Conservation (phyloP, 2,329 filamentous ascomycete genomes). For the Monosporascus sp. region DNA sequence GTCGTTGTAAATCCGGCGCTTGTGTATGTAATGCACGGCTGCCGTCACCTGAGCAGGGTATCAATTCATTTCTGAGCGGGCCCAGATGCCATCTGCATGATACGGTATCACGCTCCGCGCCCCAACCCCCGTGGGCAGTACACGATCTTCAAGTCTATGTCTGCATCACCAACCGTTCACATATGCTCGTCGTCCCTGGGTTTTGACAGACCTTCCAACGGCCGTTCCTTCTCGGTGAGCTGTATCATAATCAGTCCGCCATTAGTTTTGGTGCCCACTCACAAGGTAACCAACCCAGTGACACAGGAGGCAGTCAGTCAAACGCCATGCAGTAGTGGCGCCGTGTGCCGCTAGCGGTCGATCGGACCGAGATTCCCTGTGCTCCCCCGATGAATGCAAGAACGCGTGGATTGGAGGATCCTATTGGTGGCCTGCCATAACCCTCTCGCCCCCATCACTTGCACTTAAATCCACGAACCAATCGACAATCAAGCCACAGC, state of each 20-base stretch:
- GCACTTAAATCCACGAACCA: slow-evolving; percentile 20
- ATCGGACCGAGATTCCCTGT: slow-evolving; percentile 23
- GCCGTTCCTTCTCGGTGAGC: no score
- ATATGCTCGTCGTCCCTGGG: neutral
- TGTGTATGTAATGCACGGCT: no score
- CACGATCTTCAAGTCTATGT: neutral
- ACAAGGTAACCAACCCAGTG: neutral
- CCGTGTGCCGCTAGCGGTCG: slow-evolving; percentile 8
- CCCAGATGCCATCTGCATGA: neutral
- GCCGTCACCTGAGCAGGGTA: neutral
- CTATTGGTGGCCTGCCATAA: slow-evolving; percentile 16
- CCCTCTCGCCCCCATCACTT: slow-evolving; percentile 4
- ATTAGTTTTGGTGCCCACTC: no score
- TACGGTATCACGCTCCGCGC: neutral
- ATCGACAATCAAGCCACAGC: slow-evolving; percentile 7
- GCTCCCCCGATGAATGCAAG: slow-evolving; percentile 10
- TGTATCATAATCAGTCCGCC: no score
- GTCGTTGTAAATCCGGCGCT: no score
- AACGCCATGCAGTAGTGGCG: slow-evolving; percentile 2
- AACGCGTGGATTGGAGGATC: slow-evolving; percentile 9
- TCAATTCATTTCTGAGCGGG: neutral
- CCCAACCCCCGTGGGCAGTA: neutral
- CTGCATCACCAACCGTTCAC: neutral
- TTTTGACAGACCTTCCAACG: neutral
- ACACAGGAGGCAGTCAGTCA: slow-evolving; percentile 8